Evolutionary conservation across 768 basidiomycete species (phyloP).

Genomic region (Trametes villosa): DNA sequence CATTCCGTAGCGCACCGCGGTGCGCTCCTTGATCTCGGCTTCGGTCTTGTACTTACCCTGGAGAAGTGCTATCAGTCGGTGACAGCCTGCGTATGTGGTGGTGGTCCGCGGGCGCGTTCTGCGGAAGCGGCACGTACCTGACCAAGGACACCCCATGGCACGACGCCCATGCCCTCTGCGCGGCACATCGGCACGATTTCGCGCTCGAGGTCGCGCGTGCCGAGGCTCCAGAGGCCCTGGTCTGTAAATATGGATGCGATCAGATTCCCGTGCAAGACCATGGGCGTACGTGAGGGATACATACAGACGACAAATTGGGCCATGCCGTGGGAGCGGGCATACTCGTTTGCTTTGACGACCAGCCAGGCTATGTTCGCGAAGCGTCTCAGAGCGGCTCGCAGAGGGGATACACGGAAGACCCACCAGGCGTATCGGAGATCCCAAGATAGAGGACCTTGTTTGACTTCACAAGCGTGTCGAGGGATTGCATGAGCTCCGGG

Average conservation of each 20-base stretch:
- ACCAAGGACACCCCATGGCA: constrained; percentile 11
- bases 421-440: constrained; percentile 30
- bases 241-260: constrained; percentile 44
- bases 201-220: constrained; percentile 46
- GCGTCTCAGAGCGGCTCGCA: background rate
- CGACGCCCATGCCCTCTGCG: constrained; percentile 31
- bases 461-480: constrained; percentile 43
- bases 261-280: accelerated
- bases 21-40: constrained; percentile 36
- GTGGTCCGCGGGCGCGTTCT: no score
- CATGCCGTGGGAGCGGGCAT: constrained; percentile 42
- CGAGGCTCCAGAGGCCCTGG: constrained; percentile 39
- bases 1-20: constrained; percentile 36
- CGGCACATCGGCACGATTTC: constrained; percentile 44
- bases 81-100: no score
- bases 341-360: constrained; percentile 44
- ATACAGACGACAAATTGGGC: constrained; percentile 23
- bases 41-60: constrained; percentile 43
- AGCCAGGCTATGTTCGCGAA: constrained; percentile 36
- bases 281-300: background rate
- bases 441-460: constrained; percentile 47
- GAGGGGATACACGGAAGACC: background rate
- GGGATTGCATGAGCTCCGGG: constrained; percentile 46
- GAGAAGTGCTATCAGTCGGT: constrained; percentile 23
- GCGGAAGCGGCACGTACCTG: background rate